Conservation (phyloP, 495 filamentous ascomycete species). For the Margaritispora aquatica region DNA sequence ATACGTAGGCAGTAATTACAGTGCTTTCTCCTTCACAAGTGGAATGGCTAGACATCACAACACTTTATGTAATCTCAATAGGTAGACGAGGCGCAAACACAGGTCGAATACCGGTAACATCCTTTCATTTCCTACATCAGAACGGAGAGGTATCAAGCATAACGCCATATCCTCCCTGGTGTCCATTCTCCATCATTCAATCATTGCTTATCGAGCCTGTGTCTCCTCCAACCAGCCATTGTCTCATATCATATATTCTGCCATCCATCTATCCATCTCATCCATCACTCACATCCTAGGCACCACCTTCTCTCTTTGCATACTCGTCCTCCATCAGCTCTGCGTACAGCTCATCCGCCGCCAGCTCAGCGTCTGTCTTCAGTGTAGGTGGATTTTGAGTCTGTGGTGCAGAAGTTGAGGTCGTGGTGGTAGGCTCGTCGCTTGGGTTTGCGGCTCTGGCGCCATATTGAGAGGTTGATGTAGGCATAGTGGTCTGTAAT, state of each 20-base stretch:
- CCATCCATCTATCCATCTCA: not conserved
- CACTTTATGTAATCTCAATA: too few species aligned
- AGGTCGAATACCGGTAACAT: not conserved
- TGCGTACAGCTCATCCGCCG: conserved; percentile 22
- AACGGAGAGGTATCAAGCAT: conserved; percentile 5
- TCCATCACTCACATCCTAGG: not conserved
- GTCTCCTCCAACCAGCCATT: not conserved
- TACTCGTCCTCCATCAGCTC: conserved; percentile 31
- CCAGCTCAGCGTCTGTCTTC: conserved; percentile 20
- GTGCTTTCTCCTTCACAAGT: too few species aligned
- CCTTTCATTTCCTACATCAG: not conserved
- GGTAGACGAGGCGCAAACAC: too few species aligned
- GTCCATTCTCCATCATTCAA: not conserved
- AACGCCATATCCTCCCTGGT: conserved; percentile 1
- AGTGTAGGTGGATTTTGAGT: not conserved
- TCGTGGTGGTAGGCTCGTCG: conserved; percentile 11
- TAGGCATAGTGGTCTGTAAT: conserved; percentile 26
- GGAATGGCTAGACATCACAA: too few species aligned
- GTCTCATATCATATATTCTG: not conserved
- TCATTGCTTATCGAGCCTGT: not conserved
- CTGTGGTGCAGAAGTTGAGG: conserved; percentile 10
- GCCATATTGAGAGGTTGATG: conserved; percentile 22
- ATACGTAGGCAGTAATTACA: too few species aligned
- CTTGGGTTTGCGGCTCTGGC: conserved; percentile 28
- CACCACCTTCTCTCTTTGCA: conserved; percentile 29